Evolutionary conservation across 2,329 filamentous ascomycete species (phyloP), one percentile per base, ranked within the genome.

Genomic region (Colletotrichum neosansevieriae): DNA sequence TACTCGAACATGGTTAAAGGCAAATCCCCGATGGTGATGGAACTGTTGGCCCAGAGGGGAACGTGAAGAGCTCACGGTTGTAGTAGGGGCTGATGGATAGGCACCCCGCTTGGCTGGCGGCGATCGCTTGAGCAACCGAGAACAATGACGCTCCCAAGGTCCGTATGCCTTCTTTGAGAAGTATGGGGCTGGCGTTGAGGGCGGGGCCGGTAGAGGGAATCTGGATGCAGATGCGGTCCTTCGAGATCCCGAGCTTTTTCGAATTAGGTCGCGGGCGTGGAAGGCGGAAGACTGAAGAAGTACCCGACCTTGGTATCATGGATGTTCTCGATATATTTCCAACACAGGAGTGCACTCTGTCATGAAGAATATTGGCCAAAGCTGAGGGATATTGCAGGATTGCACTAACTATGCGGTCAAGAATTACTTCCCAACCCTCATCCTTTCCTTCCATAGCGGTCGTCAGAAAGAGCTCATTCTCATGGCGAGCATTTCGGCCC

Each of bases 61-160:
- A 21, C 21, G 21, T 21, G 21, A 21, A 21, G 21, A 44, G 57
- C 75, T 62, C 66, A 80, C 80, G 79, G 63, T 85, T 85, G 62
- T 79, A 84, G 66, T 86, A 85, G 4, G 82, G 83, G 70, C 82
- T 84, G 72, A 85, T 82, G 61, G 80, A 84, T 6, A 83, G 74
- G 71, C 80, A 82, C 1, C 79, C 77, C 0, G 83, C 82, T 71
- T 85, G 83, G 50, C 81, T 83, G 44, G 79, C 80, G 3, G 83
- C 82, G 65, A 85, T 81, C 3, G 83, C 84, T 72, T 86, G 83
- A 1, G 79, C 72, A 2, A 86, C 76, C 53, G 79, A 78, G 67
- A 85, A 84, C 2, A 85, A 71, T 0, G 83, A 78, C 0, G 83
- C 85, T 0, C 81, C 82, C 2, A 85, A 76, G 0, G 83, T 85